Evolutionary conservation across 75 land plant species (phyloP).

Genomic region (Picea sitchensis): DNA sequence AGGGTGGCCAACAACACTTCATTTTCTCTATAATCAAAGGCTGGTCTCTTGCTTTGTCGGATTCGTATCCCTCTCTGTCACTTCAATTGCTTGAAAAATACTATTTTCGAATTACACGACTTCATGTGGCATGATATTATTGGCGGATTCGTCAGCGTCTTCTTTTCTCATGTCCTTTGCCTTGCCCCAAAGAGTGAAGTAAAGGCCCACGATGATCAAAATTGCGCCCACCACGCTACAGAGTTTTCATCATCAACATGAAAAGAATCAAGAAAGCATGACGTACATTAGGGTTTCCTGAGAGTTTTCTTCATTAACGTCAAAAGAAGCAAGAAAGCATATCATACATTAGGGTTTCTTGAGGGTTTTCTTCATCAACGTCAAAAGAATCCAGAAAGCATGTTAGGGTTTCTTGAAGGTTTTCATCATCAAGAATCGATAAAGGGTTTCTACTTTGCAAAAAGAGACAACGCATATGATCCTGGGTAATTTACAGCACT

Average conservation of each 20-base stretch:
- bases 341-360: neutral
- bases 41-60: too few relatives aligned
- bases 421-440: too few relatives aligned
- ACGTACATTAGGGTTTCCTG: neutral
- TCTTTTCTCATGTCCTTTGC: neutral
- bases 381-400: neutral
- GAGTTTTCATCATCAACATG: neutral
- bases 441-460: neutral
- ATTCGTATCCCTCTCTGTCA: too few relatives aligned
- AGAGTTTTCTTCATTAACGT: neutral
- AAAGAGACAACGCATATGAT: neutral
- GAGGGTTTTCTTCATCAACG: neutral
- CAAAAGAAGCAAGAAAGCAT: neutral
- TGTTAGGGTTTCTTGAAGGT: too few relatives aligned
- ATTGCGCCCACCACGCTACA: neutral
- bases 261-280: neutral
- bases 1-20: too few relatives aligned
- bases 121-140: too few relatives aligned
- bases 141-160: too few relatives aligned
- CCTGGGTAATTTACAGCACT: neutral
- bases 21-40: too few relatives aligned
- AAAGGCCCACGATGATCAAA: neutral
- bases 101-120: too few relatives aligned
- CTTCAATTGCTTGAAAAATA: too few relatives aligned
- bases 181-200: neutral